A percentile compares a stretch with the other conserved stretches of the same genome.
phyloP scores from a whole-genome alignment of 2,329 filamentous ascomycete species.

The Talaromyces sp. region DNA sequence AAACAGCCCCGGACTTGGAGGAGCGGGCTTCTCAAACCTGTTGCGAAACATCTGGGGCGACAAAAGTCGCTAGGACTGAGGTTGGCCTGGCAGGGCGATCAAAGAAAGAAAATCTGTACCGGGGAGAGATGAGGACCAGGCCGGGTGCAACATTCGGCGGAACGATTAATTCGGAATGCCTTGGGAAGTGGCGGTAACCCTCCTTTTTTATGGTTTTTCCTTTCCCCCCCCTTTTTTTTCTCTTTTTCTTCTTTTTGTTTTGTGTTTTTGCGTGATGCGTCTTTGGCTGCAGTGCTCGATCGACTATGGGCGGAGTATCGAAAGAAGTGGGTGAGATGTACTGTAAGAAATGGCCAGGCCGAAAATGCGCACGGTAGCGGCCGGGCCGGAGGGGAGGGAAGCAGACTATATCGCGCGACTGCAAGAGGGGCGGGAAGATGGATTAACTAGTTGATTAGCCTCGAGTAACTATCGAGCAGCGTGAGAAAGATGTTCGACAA shows the following conservation, averaged over 20 bases:
- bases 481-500: not conserved
- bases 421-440: too few relatives aligned
- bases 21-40: conserved; percentile 30
- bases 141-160: conserved; percentile 11
- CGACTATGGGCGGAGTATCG: not conserved
- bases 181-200: not conserved
- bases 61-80: conserved; percentile 5
- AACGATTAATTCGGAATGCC: not conserved
- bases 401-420: not conserved
- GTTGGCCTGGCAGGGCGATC: conserved; percentile 4
- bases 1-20: not conserved
- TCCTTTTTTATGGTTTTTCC: not conserved
- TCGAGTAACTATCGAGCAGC: not conserved
- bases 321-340: not conserved
- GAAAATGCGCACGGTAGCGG: not conserved
- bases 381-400: not conserved
- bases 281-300: not conserved
- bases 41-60: conserved; percentile 41
- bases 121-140: conserved; percentile 13
- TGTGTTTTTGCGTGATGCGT: not conserved
- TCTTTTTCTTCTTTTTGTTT: not conserved
- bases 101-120: conserved; percentile 10
- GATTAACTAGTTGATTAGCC: not conserved
- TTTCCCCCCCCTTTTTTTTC: too few relatives aligned
- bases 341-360: not conserved